Evolutionary conservation across 345 rosid species (phyloP).

Genomic region (Carallia brachiata): DNA sequence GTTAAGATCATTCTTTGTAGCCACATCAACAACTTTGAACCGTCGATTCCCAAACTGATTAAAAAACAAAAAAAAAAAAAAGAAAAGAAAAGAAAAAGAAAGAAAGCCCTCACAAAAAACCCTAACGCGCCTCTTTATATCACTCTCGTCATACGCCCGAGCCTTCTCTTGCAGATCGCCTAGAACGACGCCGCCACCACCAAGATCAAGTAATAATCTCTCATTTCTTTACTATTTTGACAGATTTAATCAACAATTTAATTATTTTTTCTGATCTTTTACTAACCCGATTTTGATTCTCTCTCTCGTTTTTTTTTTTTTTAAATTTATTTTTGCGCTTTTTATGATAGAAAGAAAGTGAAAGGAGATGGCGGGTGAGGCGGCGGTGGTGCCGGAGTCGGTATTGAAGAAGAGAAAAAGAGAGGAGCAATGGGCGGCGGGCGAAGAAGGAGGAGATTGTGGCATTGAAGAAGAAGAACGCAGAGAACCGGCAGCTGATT

Average conservation of each 20-base stretch:
- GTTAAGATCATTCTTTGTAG: no score
- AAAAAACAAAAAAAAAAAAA: not conserved
- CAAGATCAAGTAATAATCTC: not conserved
- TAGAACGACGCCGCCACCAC: not conserved
- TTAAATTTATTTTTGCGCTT: no score
- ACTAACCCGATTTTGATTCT: not conserved
- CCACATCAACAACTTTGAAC: not conserved
- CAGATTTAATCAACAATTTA: not conserved
- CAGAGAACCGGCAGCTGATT: slow-evolving; percentile 56
- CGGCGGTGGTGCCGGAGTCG: slow-evolving; percentile 66
- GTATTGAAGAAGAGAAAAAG: slow-evolving; percentile 81
- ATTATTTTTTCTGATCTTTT: not conserved
- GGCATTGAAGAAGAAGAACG: slow-evolving; percentile 55
- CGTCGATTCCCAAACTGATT: not conserved
- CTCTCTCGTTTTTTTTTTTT: no score
- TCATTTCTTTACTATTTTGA: not conserved
- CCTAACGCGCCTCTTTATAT: not conserved
- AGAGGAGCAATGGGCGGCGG: slow-evolving; percentile 59
- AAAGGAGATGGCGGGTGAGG: slow-evolving; percentile 43
- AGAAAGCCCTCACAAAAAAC: not conserved
- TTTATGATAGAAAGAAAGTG: not conserved
- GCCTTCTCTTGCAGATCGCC: not conserved
- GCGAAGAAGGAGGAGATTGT: slow-evolving; percentile 45
- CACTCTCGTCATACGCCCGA: not conserved
- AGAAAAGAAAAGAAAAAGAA: no score